Evolutionary conservation across 2,329 filamentous ascomycete species (phyloP).

Genomic region (Beauveria caledonica): DNA sequence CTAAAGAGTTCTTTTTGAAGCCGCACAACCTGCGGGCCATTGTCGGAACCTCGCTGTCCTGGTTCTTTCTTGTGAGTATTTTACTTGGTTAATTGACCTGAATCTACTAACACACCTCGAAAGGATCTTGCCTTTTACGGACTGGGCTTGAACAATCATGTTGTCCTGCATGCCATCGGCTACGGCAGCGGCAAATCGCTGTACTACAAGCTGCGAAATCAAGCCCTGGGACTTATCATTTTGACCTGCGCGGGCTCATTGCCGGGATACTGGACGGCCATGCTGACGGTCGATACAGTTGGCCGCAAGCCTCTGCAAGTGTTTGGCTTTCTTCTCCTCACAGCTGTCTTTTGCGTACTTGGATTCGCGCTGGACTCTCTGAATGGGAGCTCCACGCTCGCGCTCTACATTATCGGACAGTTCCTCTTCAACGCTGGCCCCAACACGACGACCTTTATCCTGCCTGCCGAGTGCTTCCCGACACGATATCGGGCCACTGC

Average conservation of each 20-base stretch:
- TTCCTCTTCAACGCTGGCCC: slow-evolving; percentile 61
- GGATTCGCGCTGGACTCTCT: slow-evolving; percentile 51
- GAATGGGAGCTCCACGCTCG: slow-evolving; percentile 41
- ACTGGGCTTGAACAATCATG: slow-evolving; percentile 65
- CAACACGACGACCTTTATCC: slow-evolving; percentile 58
- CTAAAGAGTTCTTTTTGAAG: slow-evolving; percentile 56
- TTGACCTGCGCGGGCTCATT: slow-evolving; percentile 69
- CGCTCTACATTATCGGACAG: slow-evolving; percentile 55
- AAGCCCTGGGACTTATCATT: slow-evolving; percentile 69
- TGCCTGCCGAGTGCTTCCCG: slow-evolving; percentile 57
- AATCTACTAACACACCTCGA: not conserved
- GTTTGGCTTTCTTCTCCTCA: slow-evolving; percentile 52
- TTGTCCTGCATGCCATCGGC: slow-evolving; percentile 64
- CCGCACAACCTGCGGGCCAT: slow-evolving; percentile 65
- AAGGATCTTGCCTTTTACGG: slow-evolving; percentile 62
- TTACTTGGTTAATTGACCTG: not conserved
- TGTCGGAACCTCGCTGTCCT: slow-evolving; percentile 68
- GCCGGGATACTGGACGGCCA: slow-evolving; percentile 72
- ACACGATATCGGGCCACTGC: slow-evolving; percentile 54
- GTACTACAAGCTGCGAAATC: slow-evolving; percentile 62
- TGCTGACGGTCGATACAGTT: slow-evolving; percentile 64
- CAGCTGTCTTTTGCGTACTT: slow-evolving; percentile 52
- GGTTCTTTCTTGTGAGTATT: slow-evolving; percentile 60
- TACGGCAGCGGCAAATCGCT: slow-evolving; percentile 56
- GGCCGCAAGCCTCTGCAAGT: slow-evolving; percentile 72